Percentiles rank a stretch among this genome's conserved stretches.
These are phyloP conservation scores for Aegle marmelos DNA, from an alignment of 345 rosid genomes.

Conservation along the genomic window DNA sequence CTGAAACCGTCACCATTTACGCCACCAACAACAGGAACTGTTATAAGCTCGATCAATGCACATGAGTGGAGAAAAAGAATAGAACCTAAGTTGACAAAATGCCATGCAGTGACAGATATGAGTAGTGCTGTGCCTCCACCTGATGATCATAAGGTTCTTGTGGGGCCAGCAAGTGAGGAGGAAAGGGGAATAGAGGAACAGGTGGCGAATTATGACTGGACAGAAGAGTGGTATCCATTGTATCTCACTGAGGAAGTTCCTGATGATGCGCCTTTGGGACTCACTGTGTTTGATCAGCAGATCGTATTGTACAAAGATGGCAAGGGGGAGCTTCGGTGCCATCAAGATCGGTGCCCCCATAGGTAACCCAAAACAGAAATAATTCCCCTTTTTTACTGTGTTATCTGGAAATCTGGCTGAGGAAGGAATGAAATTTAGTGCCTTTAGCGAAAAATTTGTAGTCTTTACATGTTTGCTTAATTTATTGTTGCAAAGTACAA, in stretches of 20 bases:
- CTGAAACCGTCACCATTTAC: neutral
- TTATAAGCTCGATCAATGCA: neutral
- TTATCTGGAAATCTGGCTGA: neutral
- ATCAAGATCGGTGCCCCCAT: constrained; percentile 92
- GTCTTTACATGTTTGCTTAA: neutral
- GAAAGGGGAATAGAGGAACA: constrained; percentile 40
- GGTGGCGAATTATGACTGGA: constrained; percentile 74
- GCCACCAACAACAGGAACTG: neutral
- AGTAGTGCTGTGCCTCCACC: neutral
- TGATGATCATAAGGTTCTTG: constrained; percentile 23
- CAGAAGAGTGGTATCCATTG: constrained; percentile 91
- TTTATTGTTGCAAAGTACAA: neutral
- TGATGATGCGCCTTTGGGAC: constrained; percentile 88
- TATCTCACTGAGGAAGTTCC: constrained; percentile 78
- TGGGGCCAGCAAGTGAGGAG: constrained; percentile 33
- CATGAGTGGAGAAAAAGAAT: neutral
- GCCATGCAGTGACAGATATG: constrained; percentile 36
- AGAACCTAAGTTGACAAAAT: constrained; percentile 1
- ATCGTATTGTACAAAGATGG: constrained; percentile 81
- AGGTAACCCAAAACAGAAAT: constrained; percentile 38
- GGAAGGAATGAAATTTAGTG: neutral
- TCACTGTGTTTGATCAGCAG: constrained; percentile 78
- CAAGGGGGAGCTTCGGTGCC: constrained; percentile 54
- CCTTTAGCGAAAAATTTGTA: neutral
- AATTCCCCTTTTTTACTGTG: neutral